A percentile compares a stretch with the other conserved stretches of the same genome.
These are phyloP conservation scores for Albifimbria verrucaria DNA, from an alignment of 2,329 filamentous ascomycete genomes.

Conservation along the genomic window DNA sequence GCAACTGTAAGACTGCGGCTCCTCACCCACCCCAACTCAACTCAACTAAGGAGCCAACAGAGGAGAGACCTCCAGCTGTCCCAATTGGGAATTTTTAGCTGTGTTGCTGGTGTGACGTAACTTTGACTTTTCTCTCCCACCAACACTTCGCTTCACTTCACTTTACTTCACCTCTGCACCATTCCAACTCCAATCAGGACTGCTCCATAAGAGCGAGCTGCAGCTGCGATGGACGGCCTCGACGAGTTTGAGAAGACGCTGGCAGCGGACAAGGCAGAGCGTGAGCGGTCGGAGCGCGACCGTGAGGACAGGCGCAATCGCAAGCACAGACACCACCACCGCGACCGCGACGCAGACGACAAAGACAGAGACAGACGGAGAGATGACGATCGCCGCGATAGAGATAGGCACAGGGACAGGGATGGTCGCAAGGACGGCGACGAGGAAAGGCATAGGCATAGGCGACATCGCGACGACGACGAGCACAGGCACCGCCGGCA, in stretches of 20 bases:
- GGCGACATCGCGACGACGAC: constrained; percentile 23
- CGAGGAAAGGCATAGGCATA: constrained; percentile 23
- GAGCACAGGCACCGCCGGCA: constrained; percentile 28
- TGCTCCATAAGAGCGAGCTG: neutral
- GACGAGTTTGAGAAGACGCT: constrained; percentile 77
- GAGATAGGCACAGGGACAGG: constrained; percentile 1
- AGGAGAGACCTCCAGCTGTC: too few species aligned
- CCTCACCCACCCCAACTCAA: too few species aligned
- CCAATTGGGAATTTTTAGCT: neutral
- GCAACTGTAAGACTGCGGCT: too few species aligned
- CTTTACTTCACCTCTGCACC: neutral
- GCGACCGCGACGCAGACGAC: constrained; percentile 37
- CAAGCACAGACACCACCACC: constrained; percentile 45
- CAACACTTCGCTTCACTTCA: too few species aligned
- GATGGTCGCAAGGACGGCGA: constrained; percentile 22
- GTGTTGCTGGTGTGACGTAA: neutral
- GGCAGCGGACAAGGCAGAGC: constrained; percentile 58
- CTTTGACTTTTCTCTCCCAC: neutral
- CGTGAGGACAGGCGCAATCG: constrained; percentile 39
- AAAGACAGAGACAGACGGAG: constrained; percentile 28
- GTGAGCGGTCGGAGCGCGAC: constrained; percentile 48
- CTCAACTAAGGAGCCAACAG: too few species aligned
- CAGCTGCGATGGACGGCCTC: constrained; percentile 45
- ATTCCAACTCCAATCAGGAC: neutral
- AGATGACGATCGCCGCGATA: constrained; percentile 7